A percentile compares a stretch with the other conserved stretches of the same genome.
Evolutionary conservation across 768 basidiomycete genomes (phyloP).

Genomic region (Nevesoporus exiguus): DNA sequence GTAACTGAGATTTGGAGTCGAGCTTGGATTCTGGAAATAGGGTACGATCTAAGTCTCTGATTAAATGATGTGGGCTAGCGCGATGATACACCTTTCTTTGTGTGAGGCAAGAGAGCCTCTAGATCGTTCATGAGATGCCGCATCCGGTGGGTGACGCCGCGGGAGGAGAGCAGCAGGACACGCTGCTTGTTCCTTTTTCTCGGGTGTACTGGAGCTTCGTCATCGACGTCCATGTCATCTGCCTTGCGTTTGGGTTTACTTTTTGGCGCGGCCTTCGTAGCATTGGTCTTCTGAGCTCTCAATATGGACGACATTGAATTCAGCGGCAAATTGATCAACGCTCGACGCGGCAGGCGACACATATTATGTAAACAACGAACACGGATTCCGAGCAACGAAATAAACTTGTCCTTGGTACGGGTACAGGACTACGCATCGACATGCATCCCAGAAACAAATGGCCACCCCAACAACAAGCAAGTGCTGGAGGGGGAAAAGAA

Average conservation of each 20-base stretch:
- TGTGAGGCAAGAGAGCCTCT: constrained; percentile 85
- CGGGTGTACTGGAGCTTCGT: constrained; percentile 36
- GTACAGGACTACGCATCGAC: constrained; percentile 12
- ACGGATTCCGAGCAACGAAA: neutral
- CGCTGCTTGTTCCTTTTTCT: constrained; percentile 92
- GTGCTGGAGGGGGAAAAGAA: neutral
- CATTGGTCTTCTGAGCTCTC: constrained; percentile 59
- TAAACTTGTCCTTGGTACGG: neutral
- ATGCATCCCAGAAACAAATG: constrained; percentile 4
- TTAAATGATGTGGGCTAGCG: neutral
- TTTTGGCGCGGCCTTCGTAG: constrained; percentile 42
- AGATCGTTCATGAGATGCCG: constrained; percentile 95
- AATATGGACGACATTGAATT: constrained; percentile 59
- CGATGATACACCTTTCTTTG: constrained; percentile 82
- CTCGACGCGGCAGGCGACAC: neutral
- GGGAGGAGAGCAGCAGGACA: constrained; percentile 86
- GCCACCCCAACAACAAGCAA: constrained; percentile 3
- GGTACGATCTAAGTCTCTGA: neutral
- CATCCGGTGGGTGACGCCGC: constrained; percentile 95
- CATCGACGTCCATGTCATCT: constrained; percentile 58
- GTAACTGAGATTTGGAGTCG: constrained; percentile 92
- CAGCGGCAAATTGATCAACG: neutral
- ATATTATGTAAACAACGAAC: constrained; percentile 25
- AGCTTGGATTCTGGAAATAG: constrained; percentile 81
- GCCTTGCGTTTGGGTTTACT: constrained; percentile 60